Evolutionary conservation across 1,139 yeast species (phyloP).

Genomic region (Diutina pseudorugosa): DNA sequence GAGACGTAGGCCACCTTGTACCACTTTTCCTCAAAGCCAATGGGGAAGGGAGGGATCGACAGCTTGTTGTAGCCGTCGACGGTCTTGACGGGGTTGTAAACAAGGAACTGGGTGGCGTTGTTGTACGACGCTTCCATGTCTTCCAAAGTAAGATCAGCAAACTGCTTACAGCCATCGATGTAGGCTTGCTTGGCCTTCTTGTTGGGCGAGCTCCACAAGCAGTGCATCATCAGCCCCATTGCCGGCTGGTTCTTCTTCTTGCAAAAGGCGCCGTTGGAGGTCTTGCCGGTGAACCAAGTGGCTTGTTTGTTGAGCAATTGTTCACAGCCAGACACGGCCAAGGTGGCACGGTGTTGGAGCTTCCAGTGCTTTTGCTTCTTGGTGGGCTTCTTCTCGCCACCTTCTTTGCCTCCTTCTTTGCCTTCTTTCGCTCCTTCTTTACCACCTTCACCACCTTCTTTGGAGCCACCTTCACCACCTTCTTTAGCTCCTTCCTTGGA

Average conservation of each 20-base stretch:
- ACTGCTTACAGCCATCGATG: slow-evolving; percentile 13
- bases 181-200: slow-evolving; percentile 10
- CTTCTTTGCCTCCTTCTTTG: background rate
- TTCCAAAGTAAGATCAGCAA: slow-evolving; percentile 14
- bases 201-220: slow-evolving; percentile 17
- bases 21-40: background rate
- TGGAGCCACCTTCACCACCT: background rate
- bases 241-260: slow-evolving; percentile 18
- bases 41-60: background rate
- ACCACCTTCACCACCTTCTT: background rate
- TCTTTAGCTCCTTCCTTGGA: background rate
- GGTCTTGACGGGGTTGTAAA: slow-evolving; percentile 11
- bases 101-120: slow-evolving; percentile 26
- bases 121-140: slow-evolving; percentile 18
- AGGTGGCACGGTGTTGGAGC: slow-evolving; percentile 27
- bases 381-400: background rate
- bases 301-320: slow-evolving; percentile 25
- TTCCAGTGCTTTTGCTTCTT: slow-evolving; percentile 23
- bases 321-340: slow-evolving; percentile 36
- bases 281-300: background rate
- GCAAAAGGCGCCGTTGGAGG: background rate
- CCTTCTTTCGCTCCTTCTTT: background rate
- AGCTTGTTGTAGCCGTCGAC: background rate
- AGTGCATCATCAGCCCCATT: slow-evolving; percentile 26
- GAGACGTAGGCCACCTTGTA: background rate